phyloP scores from a whole-genome alignment of 495 filamentous ascomycete species.

The Penicillium canescens region DNA sequence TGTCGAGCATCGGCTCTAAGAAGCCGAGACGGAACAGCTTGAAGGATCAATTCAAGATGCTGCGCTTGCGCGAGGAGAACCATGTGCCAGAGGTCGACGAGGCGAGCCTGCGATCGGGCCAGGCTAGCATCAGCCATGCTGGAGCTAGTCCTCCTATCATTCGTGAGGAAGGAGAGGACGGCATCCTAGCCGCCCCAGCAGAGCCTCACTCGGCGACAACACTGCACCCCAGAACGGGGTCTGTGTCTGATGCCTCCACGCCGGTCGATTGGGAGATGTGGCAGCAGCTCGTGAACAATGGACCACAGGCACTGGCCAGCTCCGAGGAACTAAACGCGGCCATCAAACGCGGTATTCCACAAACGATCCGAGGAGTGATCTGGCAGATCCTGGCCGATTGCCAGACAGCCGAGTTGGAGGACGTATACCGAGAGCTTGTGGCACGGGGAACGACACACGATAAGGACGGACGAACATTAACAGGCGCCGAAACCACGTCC shows the following conservation, averaged over 20 bases:
- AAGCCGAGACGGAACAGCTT: slow-evolving; percentile 65
- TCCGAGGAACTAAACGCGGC: slow-evolving; percentile 85
- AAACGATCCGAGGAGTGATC: slow-evolving; percentile 90
- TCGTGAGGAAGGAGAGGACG: slow-evolving; percentile 55
- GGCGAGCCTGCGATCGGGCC: slow-evolving; percentile 36
- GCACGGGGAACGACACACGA: slow-evolving; percentile 79
- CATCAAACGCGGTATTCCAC: slow-evolving; percentile 91
- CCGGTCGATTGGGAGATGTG: slow-evolving; percentile 96
- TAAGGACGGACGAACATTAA: slow-evolving; percentile 55
- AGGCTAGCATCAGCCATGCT: slow-evolving; percentile 50
- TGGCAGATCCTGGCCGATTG: slow-evolving; percentile 97
- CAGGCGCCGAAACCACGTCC: slow-evolving; percentile 57
- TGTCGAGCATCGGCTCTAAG: slow-evolving; percentile 40
- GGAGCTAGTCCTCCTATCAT: slow-evolving; percentile 55
- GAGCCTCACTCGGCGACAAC: slow-evolving; percentile 44
- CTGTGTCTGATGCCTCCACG: slow-evolving; percentile 60
- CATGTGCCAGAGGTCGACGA: slow-evolving; percentile 48
- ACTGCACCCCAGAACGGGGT: slow-evolving; percentile 62
- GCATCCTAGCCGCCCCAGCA: slow-evolving; percentile 16
- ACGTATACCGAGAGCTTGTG: slow-evolving; percentile 82
- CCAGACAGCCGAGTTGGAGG: slow-evolving; percentile 85
- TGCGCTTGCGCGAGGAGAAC: slow-evolving; percentile 79
- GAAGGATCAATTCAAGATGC: slow-evolving; percentile 81
- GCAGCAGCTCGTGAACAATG: slow-evolving; percentile 94
- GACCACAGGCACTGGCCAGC: slow-evolving; percentile 82